A percentile compares a stretch with the other conserved stretches of the same genome.
phyloP scores from a whole-genome alignment of 768 basidiomycete genomes.

The Tulasnella sp. region DNA sequence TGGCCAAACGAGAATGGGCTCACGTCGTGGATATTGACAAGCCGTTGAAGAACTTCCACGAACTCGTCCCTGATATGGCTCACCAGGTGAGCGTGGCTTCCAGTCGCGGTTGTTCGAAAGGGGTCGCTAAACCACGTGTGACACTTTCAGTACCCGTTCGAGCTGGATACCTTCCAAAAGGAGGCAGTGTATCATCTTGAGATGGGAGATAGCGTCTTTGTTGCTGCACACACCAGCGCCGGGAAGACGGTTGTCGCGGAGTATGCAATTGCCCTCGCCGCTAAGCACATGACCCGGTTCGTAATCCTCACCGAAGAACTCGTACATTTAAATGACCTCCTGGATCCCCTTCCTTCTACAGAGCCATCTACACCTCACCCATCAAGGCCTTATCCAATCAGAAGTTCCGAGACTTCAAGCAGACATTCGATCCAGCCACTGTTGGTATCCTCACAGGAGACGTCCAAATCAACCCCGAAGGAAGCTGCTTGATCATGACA shows the following conservation, averaged over 20 bases:
- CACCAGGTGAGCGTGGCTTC: conserved; percentile 52
- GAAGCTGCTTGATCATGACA: conserved; percentile 92
- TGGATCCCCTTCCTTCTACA: conserved; percentile 25
- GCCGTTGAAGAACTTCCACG: conserved; percentile 75
- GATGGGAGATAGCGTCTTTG: conserved; percentile 94
- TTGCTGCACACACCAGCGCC: conserved; percentile 99
- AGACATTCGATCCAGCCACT: conserved; percentile 80
- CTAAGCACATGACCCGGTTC: conserved; percentile 98
- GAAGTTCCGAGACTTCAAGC: conserved; percentile 97
- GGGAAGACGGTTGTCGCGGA: conserved; percentile 99
- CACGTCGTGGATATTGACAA: conserved; percentile 92
- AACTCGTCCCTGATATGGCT: conserved; percentile 94
- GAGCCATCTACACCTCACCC: conserved; percentile 96
- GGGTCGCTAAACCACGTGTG: not conserved
- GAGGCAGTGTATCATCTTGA: conserved; percentile 97
- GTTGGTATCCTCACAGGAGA: conserved; percentile 97
- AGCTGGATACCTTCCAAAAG: conserved; percentile 96
- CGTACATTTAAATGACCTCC: not conserved
- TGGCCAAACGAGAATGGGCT: conserved; percentile 91
- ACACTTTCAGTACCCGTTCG: conserved; percentile 82
- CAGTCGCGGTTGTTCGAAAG: not conserved
- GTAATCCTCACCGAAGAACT: conserved; percentile 7
- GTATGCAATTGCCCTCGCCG: conserved; percentile 93
- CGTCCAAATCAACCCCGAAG: conserved; percentile 96
- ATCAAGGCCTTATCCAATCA: conserved; percentile 99